Base-by-base conservation (phyloP, 768 basidiomycete genomes). In the Rhizopogon vesiculosus region DNA sequence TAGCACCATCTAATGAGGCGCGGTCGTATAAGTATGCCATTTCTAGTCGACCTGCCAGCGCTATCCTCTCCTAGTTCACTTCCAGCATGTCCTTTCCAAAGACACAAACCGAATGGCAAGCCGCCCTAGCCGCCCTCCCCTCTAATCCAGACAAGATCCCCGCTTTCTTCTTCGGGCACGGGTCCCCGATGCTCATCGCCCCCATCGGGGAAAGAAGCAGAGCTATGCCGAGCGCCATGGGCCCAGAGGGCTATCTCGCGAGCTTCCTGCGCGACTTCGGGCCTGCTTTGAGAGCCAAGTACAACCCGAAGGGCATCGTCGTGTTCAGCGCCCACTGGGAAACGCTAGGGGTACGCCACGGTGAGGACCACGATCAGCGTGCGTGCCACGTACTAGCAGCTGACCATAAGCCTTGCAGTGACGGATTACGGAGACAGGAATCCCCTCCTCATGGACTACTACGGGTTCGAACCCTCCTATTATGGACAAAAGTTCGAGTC, bases 251-350 rank as follows among this genome's bases (percentile, higher is more conserved):
- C 0, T 77, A 79, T 1, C 71, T 88, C 16, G 80, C 79, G 1
- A 62, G 64, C 12, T 91, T 91, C 66, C 67, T 90, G 60, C 73
- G 70, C 43, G 78, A 84, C 55, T 89, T 91, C 69, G 88, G 88
- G 0, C 82, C 83, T 1, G 74, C 73, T 0, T 65, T 90, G 29
- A 61, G 89, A 42, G 63, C 79, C 54, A 91, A 89, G 67, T 92
- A 92, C 69, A 75, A 82, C 45, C 89, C 89, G 3, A 85, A 83
- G 64, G 89, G 80, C n/a, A 85, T 90, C 51, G 80, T 91, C 5
- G 87, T 91, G 1, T 89, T 91, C 72, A 88, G 85, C 59, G 89
- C 90, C 10, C 90, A 91, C 63, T 91, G 87, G 87, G 89, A 92
- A 65, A 85, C 87, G 1, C 51, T 55, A 10, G 76, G 72, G 2